Evolutionary conservation across 345 rosid genomes (phyloP).

Genomic region (Acer campestre): DNA sequence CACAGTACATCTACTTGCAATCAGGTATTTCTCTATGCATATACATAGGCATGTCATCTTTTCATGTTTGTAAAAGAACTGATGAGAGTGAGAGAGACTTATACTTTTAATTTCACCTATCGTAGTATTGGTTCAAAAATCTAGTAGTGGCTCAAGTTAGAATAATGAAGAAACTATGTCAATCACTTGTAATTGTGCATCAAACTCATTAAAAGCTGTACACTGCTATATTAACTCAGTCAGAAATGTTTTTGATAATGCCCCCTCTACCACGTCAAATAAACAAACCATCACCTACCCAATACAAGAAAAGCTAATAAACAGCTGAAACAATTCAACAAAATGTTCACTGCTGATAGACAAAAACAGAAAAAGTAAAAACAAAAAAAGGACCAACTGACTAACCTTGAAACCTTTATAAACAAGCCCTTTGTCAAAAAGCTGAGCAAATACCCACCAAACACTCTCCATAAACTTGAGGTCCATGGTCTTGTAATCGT

Average conservation of each 20-base stretch:
- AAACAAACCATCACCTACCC: too few relatives aligned
- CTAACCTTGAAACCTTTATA: slow-evolving; percentile 94
- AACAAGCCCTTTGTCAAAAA: slow-evolving; percentile 70
- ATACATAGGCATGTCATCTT: not conserved
- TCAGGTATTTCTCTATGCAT: not conserved
- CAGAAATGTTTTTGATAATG: too few relatives aligned
- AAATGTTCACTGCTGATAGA: not conserved
- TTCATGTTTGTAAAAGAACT: not conserved
- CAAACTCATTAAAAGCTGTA: not conserved
- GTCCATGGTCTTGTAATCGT: slow-evolving; percentile 96
- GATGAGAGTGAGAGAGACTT: not conserved
- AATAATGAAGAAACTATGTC: not conserved
- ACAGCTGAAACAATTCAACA: too few relatives aligned
- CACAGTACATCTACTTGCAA: not conserved
- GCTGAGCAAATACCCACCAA: slow-evolving; percentile 95
- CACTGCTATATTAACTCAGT: too few relatives aligned
- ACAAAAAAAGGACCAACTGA: not conserved
- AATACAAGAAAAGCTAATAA: too few relatives aligned
- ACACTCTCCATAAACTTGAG: slow-evolving; percentile 84
- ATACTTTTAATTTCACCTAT: not conserved
- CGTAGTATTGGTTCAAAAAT: not conserved
- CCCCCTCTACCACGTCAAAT: too few relatives aligned
- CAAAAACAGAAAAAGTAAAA: not conserved
- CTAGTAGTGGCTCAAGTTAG: not conserved
- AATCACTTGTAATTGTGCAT: not conserved